These are phyloP conservation scores for Neobulgaria alba DNA, from an alignment of 2,329 filamentous ascomycete species.

Conservation along the genomic window DNA sequence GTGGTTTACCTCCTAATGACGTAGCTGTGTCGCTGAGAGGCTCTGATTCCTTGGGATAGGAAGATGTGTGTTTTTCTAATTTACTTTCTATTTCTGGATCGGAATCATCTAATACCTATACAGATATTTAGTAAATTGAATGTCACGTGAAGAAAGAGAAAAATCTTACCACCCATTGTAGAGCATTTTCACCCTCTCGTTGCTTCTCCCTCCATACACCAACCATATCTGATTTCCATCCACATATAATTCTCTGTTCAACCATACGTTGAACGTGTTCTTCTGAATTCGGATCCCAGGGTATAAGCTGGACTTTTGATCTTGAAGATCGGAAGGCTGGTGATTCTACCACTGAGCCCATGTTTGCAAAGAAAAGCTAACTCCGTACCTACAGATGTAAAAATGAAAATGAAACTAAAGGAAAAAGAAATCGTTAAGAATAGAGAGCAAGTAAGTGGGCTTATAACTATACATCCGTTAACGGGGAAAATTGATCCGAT, in stretches of 20 bases:
- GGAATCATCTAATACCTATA: constrained; percentile 5
- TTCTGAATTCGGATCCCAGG: constrained; percentile 35
- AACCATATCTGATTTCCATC: constrained; percentile 35
- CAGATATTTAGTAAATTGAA: not conserved
- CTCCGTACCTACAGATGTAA: too few relatives aligned
- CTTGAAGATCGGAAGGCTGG: not conserved
- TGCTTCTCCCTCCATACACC: constrained; percentile 14
- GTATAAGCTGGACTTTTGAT: constrained; percentile 31
- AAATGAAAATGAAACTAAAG: too few relatives aligned
- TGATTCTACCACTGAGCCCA: not conserved
- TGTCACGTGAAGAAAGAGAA: not conserved
- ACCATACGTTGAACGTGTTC: constrained; percentile 34
- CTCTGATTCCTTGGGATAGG: constrained; percentile 14
- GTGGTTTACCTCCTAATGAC: constrained; percentile 7
- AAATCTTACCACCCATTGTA: constrained; percentile 21
- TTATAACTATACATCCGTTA: too few relatives aligned
- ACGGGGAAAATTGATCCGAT: too few relatives aligned
- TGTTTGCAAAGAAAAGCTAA: too few relatives aligned
- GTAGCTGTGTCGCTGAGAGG: constrained; percentile 16
- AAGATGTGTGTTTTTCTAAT: constrained; percentile 8
- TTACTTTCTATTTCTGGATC: constrained; percentile 2
- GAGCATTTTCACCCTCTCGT: constrained; percentile 9
- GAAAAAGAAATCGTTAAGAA: too few relatives aligned
- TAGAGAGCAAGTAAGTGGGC: too few relatives aligned
- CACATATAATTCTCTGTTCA: constrained; percentile 38